A percentile compares a stretch with the other conserved stretches of the same genome.
These are phyloP conservation scores for Acer yangbiense DNA, from an alignment of 345 rosid species.

Conservation along the genomic window DNA sequence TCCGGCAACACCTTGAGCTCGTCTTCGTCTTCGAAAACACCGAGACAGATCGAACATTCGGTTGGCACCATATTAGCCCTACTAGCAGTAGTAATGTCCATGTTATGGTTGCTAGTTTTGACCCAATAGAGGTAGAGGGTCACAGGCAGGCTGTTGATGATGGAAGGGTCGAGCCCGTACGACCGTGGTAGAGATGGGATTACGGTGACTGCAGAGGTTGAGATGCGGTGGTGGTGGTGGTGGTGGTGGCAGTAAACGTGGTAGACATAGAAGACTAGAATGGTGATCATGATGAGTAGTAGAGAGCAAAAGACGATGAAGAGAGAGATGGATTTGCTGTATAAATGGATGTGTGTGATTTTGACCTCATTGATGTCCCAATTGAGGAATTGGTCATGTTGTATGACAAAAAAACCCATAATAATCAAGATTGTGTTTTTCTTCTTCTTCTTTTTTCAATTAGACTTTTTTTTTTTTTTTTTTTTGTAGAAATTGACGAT, in stretches of 20 bases:
- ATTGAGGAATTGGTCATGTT: not conserved
- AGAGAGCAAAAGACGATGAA: constrained; percentile 12
- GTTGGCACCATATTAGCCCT: not conserved
- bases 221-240: not conserved
- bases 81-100: not conserved
- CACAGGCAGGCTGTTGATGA: constrained; percentile 25
- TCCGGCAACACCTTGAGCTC: constrained; percentile 12
- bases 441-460: not conserved
- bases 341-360: not conserved
- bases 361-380: constrained; percentile 19
- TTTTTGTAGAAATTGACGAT: not conserved
- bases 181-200: not conserved
- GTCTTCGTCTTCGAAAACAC: constrained; percentile 3
- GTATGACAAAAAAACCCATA: not conserved
- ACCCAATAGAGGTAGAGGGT: constrained; percentile 3
- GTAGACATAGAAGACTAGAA: constrained; percentile 10
- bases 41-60: constrained; percentile 16
- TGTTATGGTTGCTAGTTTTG: not conserved
- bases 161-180: constrained; percentile 11
- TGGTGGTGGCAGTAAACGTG: not conserved
- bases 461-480: not conserved
- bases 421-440: not conserved
- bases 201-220: not conserved
- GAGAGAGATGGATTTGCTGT: constrained; percentile 10
- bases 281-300: not conserved